Conservation (phyloP, 1,139 yeast genomes). For the Yamadazyma aaseri region DNA sequence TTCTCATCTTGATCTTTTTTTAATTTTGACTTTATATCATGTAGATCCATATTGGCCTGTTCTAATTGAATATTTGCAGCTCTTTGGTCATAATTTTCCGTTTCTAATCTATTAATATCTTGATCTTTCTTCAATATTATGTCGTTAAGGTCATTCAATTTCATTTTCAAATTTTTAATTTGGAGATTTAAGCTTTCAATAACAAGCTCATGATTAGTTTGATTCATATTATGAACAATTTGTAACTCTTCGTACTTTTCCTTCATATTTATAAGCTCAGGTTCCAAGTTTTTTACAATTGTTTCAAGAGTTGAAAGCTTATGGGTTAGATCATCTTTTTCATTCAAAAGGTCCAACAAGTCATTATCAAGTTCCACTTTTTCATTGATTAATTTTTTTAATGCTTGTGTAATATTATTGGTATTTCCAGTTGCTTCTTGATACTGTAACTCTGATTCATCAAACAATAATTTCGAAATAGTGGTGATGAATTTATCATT, state of each 20-base stretch:
- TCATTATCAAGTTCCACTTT: slow-evolving; percentile 2
- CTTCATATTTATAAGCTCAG: slow-evolving; percentile 1
- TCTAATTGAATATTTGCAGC: slow-evolving; percentile 1
- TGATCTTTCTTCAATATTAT: neutral
- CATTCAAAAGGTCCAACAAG: slow-evolving; percentile 1
- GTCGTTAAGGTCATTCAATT: neutral
- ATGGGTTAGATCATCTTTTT: slow-evolving; percentile 3
- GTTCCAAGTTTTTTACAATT: slow-evolving; percentile 1
- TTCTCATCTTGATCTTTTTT: neutral
- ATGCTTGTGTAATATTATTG: neutral
- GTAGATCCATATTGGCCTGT: neutral
- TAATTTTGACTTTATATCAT: neutral
- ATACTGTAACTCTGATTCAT: neutral
- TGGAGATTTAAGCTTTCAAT: slow-evolving; percentile 2
- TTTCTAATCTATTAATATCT: neutral
- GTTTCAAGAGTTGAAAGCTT: neutral
- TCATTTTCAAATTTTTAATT: neutral
- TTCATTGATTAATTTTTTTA: neutral
- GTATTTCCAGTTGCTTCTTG: neutral
- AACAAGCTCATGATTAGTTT: slow-evolving; percentile 1
- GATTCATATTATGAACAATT: slow-evolving; percentile 2
- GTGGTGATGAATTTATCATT: neutral
- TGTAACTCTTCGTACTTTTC: slow-evolving; percentile 4
- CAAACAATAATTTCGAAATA: neutral
- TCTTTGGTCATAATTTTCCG: slow-evolving; percentile 1